Percentiles rank a stretch among this genome's conserved stretches.
Conservation (phyloP, 176 grass and related monocot species). For the Thinopyrum elongatum region DNA sequence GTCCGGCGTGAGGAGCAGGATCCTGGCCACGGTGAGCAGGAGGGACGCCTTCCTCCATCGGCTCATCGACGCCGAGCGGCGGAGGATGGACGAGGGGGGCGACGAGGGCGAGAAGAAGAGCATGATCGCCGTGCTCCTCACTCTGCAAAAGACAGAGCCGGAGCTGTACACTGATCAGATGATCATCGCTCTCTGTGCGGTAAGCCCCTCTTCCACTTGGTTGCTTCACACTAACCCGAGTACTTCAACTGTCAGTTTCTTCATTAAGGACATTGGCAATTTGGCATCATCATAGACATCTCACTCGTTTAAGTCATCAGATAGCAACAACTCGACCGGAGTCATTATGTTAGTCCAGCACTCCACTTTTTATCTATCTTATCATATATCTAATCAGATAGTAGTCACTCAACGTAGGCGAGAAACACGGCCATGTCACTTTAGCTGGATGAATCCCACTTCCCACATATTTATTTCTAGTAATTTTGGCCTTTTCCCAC, state of each 20-base stretch:
- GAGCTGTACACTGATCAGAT: conserved; percentile 45
- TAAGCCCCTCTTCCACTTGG: conserved; percentile 4
- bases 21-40: not conserved
- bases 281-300: too few relatives aligned
- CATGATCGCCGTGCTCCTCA: conserved; percentile 44
- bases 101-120: conserved; percentile 21
- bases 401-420: not conserved
- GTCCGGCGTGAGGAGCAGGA: conserved; percentile 25
- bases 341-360: not conserved
- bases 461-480: not conserved
- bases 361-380: not conserved
- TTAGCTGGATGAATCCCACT: not conserved
- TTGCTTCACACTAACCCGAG: not conserved
- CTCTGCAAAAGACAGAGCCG: conserved; percentile 37
- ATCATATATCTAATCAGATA: not conserved
- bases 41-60: conserved; percentile 36
- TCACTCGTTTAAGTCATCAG: too few relatives aligned
- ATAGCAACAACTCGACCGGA: not conserved
- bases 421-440: not conserved
- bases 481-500: too few relatives aligned
- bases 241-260: not conserved
- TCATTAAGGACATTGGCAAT: not conserved
- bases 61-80: conserved; percentile 44
- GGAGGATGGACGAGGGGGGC: not conserved
- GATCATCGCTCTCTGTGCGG: conserved; percentile 39